These are phyloP conservation scores for Castanea sativa DNA, from an alignment of 306 rosid species.

Conservation along the genomic window DNA sequence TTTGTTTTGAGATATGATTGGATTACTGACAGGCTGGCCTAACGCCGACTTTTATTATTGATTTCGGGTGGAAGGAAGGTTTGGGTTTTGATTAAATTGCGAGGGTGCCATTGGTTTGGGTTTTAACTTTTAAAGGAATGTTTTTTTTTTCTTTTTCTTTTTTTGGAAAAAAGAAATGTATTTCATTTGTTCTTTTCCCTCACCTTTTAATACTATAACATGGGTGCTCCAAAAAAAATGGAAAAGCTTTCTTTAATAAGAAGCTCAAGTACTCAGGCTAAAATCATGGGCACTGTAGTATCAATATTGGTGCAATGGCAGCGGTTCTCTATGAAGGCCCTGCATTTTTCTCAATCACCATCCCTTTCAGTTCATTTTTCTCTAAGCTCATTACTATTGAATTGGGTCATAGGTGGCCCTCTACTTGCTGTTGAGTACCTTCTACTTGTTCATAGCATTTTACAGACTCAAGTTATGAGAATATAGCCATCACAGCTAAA, in stretches of 20 bases:
- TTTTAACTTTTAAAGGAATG: too few relatives aligned
- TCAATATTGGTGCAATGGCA: constrained; percentile 52
- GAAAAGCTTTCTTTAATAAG: constrained; percentile 35
- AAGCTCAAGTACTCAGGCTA: constrained; percentile 44
- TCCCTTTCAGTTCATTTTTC: background rate
- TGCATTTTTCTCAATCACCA: constrained; percentile 5
- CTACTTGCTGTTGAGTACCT: constrained; percentile 29
- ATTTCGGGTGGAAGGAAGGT: too few relatives aligned
- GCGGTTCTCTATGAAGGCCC: constrained; percentile 57
- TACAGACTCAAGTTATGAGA: constrained; percentile 24
- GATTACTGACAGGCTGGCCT: too few relatives aligned
- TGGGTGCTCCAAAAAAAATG: constrained; percentile 34
- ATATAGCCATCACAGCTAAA: constrained; percentile 23
- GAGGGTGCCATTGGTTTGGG: too few relatives aligned
- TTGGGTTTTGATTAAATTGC: too few relatives aligned
- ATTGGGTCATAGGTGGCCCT: constrained; percentile 51
- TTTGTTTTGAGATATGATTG: too few relatives aligned
- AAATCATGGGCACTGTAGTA: constrained; percentile 41
- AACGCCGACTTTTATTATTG: too few relatives aligned
- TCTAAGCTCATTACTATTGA: constrained; percentile 16
- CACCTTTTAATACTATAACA: too few relatives aligned
- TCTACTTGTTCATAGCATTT: background rate
- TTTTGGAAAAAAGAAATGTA: too few relatives aligned
- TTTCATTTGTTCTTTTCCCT: too few relatives aligned
- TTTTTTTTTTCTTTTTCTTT: too few relatives aligned